Evolutionary conservation across 306 rosid species (phyloP).

Genomic region (Acacia confusa): DNA sequence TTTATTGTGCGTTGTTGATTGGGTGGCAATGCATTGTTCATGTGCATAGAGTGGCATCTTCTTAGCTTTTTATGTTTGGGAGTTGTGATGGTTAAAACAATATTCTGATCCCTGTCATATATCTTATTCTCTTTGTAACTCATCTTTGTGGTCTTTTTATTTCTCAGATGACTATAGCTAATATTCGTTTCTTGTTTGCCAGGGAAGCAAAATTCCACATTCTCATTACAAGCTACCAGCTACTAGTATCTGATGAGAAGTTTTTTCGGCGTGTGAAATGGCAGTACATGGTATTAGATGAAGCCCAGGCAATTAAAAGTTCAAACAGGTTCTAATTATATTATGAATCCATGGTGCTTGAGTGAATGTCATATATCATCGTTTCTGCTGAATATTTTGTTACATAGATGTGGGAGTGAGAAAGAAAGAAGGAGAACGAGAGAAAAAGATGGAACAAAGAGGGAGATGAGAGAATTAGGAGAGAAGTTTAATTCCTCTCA

Average conservation of each 20-base stretch:
- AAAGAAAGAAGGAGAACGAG: background rate
- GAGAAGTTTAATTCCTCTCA: background rate
- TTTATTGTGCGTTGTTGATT: background rate
- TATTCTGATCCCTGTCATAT: slow-evolving; percentile 9
- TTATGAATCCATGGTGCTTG: slow-evolving; percentile 21
- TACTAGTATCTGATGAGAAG: slow-evolving; percentile 87
- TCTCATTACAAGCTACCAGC: slow-evolving; percentile 95
- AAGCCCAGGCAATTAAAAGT: slow-evolving; percentile 99
- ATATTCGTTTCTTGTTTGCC: slow-evolving; percentile 27
- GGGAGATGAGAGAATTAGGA: background rate
- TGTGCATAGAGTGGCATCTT: slow-evolving; percentile 7
- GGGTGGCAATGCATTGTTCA: slow-evolving; percentile 10
- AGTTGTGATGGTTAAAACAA: slow-evolving; percentile 11
- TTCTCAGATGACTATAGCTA: slow-evolving; percentile 14
- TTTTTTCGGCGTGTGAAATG: slow-evolving; percentile 91
- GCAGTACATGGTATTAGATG: slow-evolving; percentile 99
- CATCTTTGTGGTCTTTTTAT: slow-evolving; percentile 21
- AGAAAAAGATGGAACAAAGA: background rate
- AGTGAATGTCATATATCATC: slow-evolving; percentile 5
- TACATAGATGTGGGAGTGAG: background rate
- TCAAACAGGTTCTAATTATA: slow-evolving; percentile 64
- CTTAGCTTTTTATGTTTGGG: slow-evolving; percentile 11
- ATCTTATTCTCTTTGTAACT: slow-evolving; percentile 15
- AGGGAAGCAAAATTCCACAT: slow-evolving; percentile 98
- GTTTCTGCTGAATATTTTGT: background rate